Evolutionary conservation across 305 asterid genomes (phyloP).

Genomic region (Solanum aculeatissimum): DNA sequence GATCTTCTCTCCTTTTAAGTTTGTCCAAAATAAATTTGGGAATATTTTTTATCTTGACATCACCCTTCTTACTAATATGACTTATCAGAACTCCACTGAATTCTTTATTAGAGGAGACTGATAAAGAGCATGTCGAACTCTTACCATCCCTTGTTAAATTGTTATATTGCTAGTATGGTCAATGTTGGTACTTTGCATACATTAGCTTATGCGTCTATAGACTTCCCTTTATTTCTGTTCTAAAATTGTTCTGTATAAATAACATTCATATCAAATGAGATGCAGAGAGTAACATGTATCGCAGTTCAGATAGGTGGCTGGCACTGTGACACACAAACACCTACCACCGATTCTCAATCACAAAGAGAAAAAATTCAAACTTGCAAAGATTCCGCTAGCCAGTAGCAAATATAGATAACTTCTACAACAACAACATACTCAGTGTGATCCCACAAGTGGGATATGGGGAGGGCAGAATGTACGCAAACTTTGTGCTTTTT

Average conservation of each 20-base stretch:
- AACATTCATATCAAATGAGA: background rate
- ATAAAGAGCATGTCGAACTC: background rate
- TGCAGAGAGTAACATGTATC: background rate
- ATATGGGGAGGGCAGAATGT: background rate
- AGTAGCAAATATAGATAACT: background rate
- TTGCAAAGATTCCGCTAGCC: background rate
- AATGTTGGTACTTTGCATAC: background rate
- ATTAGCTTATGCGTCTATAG: background rate
- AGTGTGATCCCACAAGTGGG: background rate
- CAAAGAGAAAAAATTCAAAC: background rate
- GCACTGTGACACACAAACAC: background rate
- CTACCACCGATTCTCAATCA: background rate
- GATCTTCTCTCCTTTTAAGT: background rate
- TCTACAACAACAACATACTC: background rate
- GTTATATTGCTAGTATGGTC: background rate
- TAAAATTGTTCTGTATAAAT: background rate
- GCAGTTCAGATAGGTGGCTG: background rate
- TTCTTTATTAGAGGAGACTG: background rate
- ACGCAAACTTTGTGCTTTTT: background rate
- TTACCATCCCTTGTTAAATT: background rate
- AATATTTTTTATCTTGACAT: background rate
- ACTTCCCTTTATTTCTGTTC: background rate
- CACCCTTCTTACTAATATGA: background rate
- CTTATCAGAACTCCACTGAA: background rate
- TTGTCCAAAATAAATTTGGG: background rate